Evolutionary conservation across 73 alveolate genomes (phyloP).

Genomic region (Stentor roeselii): DNA sequence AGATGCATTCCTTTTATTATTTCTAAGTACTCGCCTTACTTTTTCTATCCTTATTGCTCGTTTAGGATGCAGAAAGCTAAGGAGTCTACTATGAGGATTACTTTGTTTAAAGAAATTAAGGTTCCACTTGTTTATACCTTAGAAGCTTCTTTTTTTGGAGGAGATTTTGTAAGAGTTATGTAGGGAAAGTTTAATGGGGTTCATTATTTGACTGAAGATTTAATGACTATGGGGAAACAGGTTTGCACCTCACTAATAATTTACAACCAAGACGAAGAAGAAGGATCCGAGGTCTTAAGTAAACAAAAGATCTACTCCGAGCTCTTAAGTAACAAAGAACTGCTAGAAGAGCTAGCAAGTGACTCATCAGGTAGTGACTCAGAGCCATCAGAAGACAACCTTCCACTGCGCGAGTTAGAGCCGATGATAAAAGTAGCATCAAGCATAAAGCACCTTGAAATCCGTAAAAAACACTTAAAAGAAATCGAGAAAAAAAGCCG

Average conservation of each 20-base stretch:
- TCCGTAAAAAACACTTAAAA: not conserved
- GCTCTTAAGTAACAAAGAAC: not conserved
- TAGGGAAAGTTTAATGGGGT: constrained; percentile 66
- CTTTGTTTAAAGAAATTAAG: constrained; percentile 70
- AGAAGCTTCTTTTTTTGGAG: constrained; percentile 89
- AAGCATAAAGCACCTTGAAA: not conserved
- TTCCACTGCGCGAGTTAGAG: constrained; percentile 63
- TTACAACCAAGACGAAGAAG: constrained; percentile 35
- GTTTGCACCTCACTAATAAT: constrained; percentile 61
- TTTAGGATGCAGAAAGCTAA: constrained; percentile 76
- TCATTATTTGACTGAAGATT: constrained; percentile 73
- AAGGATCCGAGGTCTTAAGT: not conserved
- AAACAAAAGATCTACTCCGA: not conserved
- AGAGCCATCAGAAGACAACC: constrained; percentile 82
- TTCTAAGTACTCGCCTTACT: constrained; percentile 50
- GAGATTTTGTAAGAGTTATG: constrained; percentile 52
- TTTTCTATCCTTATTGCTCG: constrained; percentile 52
- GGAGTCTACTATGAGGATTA: constrained; percentile 75
- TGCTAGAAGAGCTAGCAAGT: constrained; percentile 41
- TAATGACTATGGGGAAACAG: constrained; percentile 71
- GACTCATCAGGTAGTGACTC: constrained; percentile 75
- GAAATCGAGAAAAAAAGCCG: not conserved
- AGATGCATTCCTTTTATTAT: constrained; percentile 61
- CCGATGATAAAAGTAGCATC: not conserved
- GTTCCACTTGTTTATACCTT: constrained; percentile 67